These are phyloP conservation scores for Macrolepiota dolichaula DNA, from an alignment of 768 basidiomycete genomes.

Conservation along the genomic window DNA sequence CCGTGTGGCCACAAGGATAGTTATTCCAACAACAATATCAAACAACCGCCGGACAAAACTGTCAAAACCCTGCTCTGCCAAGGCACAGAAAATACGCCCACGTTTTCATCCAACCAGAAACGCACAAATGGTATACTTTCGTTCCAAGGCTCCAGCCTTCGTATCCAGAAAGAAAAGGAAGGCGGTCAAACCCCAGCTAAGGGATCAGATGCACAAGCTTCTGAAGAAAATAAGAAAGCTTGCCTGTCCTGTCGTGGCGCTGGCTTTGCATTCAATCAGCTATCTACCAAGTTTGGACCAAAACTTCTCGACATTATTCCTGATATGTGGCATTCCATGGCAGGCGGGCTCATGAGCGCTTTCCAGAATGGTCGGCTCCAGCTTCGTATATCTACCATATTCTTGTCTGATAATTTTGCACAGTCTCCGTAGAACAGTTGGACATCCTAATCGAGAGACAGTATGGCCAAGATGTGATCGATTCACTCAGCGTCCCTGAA, in stretches of 20 bases:
- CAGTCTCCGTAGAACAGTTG: slow-evolving; percentile 54
- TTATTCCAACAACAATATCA: too few relatives aligned
- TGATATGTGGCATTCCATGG: slow-evolving; percentile 93
- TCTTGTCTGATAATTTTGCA: not conserved
- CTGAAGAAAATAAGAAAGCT: slow-evolving; percentile 59
- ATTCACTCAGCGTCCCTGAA: slow-evolving; percentile 87
- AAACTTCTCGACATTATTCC: slow-evolving; percentile 77
- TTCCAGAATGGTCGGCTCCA: slow-evolving; percentile 62
- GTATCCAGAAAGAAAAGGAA: slow-evolving; percentile 28
- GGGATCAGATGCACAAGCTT: slow-evolving; percentile 32
- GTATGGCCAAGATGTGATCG: slow-evolving; percentile 86
- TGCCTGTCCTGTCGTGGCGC: slow-evolving; percentile 84
- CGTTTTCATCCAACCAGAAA: slow-evolving; percentile 70
- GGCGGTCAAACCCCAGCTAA: slow-evolving; percentile 31
- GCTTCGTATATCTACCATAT: not conserved
- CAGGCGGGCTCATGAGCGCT: slow-evolving; percentile 66
- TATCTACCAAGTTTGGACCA: slow-evolving; percentile 75
- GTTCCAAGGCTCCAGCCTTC: slow-evolving; percentile 44
- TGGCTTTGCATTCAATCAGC: slow-evolving; percentile 71
- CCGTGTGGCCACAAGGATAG: too few relatives aligned
- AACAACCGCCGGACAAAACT: slow-evolving; percentile 92
- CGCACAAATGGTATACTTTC: slow-evolving; percentile 74
- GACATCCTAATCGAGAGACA: slow-evolving; percentile 68
- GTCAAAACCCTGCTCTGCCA: slow-evolving; percentile 96
- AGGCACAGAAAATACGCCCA: slow-evolving; percentile 84